A percentile compares a stretch with the other conserved stretches of the same genome.
Conservation (phyloP, 495 filamentous ascomycete species). For the Talaromyces wortmannii region DNA sequence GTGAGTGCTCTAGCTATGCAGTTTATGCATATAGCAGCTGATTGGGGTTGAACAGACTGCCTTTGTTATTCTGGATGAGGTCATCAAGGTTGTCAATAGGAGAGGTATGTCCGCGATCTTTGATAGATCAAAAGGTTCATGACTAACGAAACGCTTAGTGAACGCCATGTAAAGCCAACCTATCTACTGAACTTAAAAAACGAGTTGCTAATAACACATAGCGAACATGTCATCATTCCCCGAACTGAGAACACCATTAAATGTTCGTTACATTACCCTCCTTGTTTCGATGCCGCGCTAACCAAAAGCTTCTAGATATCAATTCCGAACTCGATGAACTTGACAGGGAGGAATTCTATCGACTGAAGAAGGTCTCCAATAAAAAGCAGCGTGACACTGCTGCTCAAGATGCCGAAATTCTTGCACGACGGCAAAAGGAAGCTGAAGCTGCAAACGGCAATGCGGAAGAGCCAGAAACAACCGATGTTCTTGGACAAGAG, state of each 20-base stretch:
- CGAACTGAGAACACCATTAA: slow-evolving; percentile 98
- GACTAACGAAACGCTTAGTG: slow-evolving; percentile 45
- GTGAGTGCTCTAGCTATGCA: slow-evolving; percentile 22
- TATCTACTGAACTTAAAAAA: background rate
- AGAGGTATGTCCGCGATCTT: slow-evolving; percentile 53
- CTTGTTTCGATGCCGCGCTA: slow-evolving; percentile 4
- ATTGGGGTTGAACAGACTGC: slow-evolving; percentile 56
- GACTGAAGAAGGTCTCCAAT: slow-evolving; percentile 93
- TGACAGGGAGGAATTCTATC: slow-evolving; percentile 97
- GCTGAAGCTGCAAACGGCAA: slow-evolving; percentile 23
- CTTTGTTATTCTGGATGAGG: slow-evolving; percentile 95
- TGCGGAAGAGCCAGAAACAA: slow-evolving; percentile 28
- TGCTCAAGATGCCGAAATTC: slow-evolving; percentile 66
- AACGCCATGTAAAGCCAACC: slow-evolving; percentile 76
- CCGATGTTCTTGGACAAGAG: slow-evolving; percentile 75
- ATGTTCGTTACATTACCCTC: slow-evolving; percentile 44
- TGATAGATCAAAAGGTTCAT: background rate
- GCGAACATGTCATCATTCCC: slow-evolving; percentile 95
- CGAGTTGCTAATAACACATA: slow-evolving; percentile 13
- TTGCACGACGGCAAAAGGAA: slow-evolving; percentile 46
- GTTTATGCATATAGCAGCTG: background rate
- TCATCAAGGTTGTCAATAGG: slow-evolving; percentile 98
- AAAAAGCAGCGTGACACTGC: slow-evolving; percentile 88
- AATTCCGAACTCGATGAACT: slow-evolving; percentile 98
- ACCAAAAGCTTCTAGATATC: slow-evolving; percentile 64